phyloP scores from a whole-genome alignment of 345 rosid genomes.

The Citrus unshiu region DNA sequence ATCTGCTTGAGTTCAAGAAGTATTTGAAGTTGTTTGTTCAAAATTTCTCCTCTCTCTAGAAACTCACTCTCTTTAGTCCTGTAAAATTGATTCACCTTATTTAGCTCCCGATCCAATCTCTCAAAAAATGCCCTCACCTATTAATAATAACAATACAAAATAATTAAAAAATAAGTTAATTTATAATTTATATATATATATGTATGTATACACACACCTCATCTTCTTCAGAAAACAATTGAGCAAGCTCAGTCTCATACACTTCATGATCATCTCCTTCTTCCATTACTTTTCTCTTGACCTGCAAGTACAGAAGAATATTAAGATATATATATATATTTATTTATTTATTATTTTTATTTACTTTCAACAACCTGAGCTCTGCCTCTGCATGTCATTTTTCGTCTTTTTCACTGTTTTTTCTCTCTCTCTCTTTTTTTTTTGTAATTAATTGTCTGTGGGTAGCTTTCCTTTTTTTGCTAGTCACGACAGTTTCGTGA shows the following conservation, averaged over 20 bases:
- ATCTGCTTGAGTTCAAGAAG: conserved; percentile 60
- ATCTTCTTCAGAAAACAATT: conserved; percentile 89
- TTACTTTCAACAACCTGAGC: not conserved
- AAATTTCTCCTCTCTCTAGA: conserved; percentile 69
- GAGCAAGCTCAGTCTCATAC: conserved; percentile 80
- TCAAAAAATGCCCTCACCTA: conserved; percentile 73
- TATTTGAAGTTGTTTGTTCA: conserved; percentile 67
- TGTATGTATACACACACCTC: conserved; percentile 47
- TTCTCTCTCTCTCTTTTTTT: not conserved
- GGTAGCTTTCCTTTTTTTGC: not conserved
- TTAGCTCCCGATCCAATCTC: conserved; percentile 66
- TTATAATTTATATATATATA: not conserved
- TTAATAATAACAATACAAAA: not conserved
- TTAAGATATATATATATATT: not conserved
- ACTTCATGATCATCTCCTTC: conserved; percentile 47
- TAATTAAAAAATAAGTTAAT: not conserved
- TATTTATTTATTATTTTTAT: not conserved
- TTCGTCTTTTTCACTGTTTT: conserved; percentile 17
- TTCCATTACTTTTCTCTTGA: conserved; percentile 46
- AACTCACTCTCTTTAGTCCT: conserved; percentile 70
- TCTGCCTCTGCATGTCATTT: not conserved
- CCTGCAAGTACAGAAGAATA: conserved; percentile 30
- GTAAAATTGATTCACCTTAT: conserved; percentile 88
- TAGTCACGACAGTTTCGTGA: conserved; percentile 69
- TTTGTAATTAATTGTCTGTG: not conserved